Percentiles rank a stretch among this genome's conserved stretches.
These are phyloP conservation scores for Fusarium sp. DNA, from an alignment of 2,329 filamentous ascomycete genomes.

Conservation along the genomic window DNA sequence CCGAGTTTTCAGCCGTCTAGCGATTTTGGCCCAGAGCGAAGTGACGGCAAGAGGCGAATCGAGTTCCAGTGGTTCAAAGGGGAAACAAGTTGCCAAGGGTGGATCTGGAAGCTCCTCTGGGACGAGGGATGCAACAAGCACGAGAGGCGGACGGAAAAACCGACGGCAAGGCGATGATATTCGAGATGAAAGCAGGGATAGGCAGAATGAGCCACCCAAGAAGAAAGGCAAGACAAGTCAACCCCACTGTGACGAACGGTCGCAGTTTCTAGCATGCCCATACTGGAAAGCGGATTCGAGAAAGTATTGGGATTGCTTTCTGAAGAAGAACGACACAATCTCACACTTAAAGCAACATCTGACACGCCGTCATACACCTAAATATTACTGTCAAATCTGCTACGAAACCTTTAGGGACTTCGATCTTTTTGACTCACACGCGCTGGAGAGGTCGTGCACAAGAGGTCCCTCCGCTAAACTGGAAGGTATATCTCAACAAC, in stretches of 20 bases:
- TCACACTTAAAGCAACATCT: not conserved
- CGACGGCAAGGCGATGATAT: fast-evolving
- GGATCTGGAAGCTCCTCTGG: fast-evolving
- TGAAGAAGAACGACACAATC: not conserved
- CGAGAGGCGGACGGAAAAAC: fast-evolving
- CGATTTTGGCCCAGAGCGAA: not conserved
- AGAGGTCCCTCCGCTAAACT: fast-evolving
- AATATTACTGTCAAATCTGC: not conserved
- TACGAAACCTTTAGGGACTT: fast-evolving
- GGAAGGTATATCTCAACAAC: not conserved
- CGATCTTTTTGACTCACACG: not conserved
- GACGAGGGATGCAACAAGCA: fast-evolving
- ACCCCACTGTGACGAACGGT: fast-evolving
- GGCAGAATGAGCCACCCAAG: fast-evolving
- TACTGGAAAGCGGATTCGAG: not conserved
- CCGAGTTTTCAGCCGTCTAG: not conserved
- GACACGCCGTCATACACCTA: not conserved
- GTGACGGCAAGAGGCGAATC: not conserved
- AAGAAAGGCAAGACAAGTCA: not conserved
- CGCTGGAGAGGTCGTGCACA: fast-evolving
- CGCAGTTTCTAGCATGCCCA: not conserved
- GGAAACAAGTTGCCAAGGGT: fast-evolving
- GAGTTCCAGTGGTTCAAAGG: fast-evolving
- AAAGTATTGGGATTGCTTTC: not conserved
- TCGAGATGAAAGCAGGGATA: not conserved